Conservation (phyloP, 1,284 basidiomycete genomes). For the Ustilago curta region DNA sequence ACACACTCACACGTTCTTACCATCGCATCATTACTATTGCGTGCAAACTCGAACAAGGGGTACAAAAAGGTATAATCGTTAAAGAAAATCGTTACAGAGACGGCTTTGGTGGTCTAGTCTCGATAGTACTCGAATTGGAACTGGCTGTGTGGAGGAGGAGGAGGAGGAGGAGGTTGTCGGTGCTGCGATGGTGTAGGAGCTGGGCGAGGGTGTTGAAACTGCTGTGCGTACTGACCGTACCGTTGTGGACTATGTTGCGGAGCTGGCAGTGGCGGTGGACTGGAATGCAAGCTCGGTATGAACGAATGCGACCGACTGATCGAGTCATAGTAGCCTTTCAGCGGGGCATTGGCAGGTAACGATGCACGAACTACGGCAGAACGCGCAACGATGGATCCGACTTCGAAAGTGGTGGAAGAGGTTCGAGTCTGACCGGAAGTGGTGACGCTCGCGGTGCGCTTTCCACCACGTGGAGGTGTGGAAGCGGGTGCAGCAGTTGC, state of each 20-base stretch:
- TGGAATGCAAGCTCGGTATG: not conserved
- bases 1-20: no score
- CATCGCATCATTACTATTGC: not conserved
- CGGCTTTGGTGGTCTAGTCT: conserved; percentile 4
- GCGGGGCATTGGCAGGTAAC: not conserved
- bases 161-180: not conserved
- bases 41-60: not conserved
- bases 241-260: not conserved
- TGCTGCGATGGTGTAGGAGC: not conserved
- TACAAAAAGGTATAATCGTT: not conserved
- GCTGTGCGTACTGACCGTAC: conserved; percentile 1
- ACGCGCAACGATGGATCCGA: conserved; percentile 30
- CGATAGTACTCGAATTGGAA: conserved; percentile 36
- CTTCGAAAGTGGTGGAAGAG: conserved; percentile 26
- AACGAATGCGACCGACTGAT: not conserved
- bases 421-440: conserved; percentile 2
- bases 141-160: not conserved
- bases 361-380: conserved; percentile 15
- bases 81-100: not conserved
- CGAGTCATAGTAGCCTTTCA: conserved; percentile 16
- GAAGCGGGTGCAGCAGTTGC: not conserved
- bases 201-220: not conserved
- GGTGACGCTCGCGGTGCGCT: not conserved
- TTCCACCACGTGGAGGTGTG: not conserved
- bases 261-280: conserved; percentile 5